phyloP scores from a whole-genome alignment of 1,284 basidiomycete genomes.

The Lignosus rhinocerotis region DNA sequence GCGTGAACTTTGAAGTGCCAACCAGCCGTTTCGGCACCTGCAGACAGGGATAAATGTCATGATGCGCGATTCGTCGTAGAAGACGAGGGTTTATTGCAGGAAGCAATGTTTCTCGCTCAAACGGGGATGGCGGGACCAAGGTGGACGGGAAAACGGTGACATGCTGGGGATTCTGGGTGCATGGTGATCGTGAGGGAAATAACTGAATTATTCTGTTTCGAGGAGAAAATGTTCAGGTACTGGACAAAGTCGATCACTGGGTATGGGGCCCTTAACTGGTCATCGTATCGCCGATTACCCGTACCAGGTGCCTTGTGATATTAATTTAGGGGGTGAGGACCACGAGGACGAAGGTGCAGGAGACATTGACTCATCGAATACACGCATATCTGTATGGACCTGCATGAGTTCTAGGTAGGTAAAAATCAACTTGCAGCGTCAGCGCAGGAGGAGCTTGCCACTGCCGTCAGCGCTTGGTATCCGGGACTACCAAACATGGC shows the following conservation, averaged over 20 bases:
- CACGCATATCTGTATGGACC: neutral
- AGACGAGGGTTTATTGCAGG: conserved; percentile 7
- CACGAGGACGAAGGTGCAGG: conserved; percentile 2
- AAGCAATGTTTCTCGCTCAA: conserved; percentile 15
- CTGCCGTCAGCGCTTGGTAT: neutral
- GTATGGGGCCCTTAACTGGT: conserved; percentile 11
- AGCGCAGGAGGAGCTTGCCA: neutral
- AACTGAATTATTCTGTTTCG: conserved; percentile 13
- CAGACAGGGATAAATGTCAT: neutral
- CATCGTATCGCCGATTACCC: conserved; percentile 21
- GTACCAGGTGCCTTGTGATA: conserved; percentile 17
- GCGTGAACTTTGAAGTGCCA: conserved; percentile 1
- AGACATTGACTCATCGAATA: neutral
- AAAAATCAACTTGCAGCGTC: neutral
- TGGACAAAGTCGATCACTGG: conserved; percentile 12
- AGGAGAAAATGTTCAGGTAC: conserved; percentile 15
- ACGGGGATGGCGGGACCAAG: conserved; percentile 19
- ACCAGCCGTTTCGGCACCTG: neutral
- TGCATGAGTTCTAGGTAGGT: neutral
- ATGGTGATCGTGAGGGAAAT: conserved; percentile 13
- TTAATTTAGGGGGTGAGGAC: conserved; percentile 20
- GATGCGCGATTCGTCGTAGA: conserved; percentile 9
- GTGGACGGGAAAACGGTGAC: conserved; percentile 8
- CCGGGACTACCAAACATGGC: neutral
- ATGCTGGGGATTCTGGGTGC: neutral